phyloP scores from a whole-genome alignment of 2,329 filamentous ascomycete genomes.

The Pleoardoris graminearum region DNA sequence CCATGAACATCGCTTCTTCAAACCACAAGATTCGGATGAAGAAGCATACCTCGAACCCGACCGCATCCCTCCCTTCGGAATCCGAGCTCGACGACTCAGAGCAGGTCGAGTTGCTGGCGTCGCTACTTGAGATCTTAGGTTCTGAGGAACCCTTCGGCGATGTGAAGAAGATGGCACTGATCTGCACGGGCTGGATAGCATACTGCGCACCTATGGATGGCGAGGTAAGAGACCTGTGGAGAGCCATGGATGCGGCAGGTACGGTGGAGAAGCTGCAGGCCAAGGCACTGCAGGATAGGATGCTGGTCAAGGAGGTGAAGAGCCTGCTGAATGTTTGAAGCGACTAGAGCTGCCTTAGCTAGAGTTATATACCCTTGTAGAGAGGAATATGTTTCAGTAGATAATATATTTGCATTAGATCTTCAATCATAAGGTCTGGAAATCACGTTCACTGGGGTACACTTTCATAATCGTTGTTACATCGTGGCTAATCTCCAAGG shows the following conservation, averaged over 20 bases:
- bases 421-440: too few relatives aligned
- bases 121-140: conserved; percentile 73
- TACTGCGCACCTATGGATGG: conserved; percentile 72
- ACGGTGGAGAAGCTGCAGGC: conserved; percentile 53
- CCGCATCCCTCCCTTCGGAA: conserved; percentile 18
- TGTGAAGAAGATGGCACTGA: conserved; percentile 73
- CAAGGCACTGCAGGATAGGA: conserved; percentile 31
- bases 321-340: conserved; percentile 31
- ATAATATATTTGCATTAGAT: neutral
- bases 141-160: conserved; percentile 60
- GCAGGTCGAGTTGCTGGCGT: conserved; percentile 80
- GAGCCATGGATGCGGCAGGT: conserved; percentile 72
- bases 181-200: conserved; percentile 74
- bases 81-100: conserved; percentile 64
- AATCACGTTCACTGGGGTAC: too few relatives aligned
- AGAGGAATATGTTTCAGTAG: neutral
- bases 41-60: conserved; percentile 44
- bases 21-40: conserved; percentile 68
- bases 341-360: neutral
- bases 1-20: conserved; percentile 77
- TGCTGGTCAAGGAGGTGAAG: conserved; percentile 43
- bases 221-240: conserved; percentile 77
- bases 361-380: conserved; percentile 1
- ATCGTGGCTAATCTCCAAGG: too few relatives aligned
- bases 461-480: neutral